Conservation (phyloP, 805 yeast genomes). For the Diddensiella transvaalensis region DNA sequence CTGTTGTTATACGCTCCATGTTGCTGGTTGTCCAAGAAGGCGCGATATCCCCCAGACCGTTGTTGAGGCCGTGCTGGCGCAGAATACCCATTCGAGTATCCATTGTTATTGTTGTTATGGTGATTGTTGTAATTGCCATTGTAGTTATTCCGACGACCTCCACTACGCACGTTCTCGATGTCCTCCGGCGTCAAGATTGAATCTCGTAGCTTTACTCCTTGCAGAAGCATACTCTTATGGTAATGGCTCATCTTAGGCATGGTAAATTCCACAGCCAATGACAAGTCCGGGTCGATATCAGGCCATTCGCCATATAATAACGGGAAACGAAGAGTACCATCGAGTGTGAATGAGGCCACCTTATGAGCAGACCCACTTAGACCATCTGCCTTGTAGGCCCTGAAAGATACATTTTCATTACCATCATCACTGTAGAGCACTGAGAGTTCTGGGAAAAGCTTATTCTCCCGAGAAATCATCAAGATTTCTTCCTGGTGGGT, state of each 20-base stretch:
- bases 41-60: constrained; percentile 23
- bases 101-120: constrained; percentile 14
- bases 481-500: constrained; percentile 67
- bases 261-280: constrained; percentile 48
- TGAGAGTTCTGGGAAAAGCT: constrained; percentile 41
- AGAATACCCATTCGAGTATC: constrained; percentile 8
- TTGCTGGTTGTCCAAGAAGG: constrained; percentile 8
- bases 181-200: constrained; percentile 67
- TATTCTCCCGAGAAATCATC: constrained; percentile 61
- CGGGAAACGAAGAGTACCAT: constrained; percentile 42
- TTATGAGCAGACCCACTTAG: constrained; percentile 32
- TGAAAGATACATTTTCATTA: constrained; percentile 24
- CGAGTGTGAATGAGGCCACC: constrained; percentile 38
- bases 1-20: constrained; percentile 2
- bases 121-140: constrained; percentile 15
- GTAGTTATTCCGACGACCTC: constrained; percentile 32
- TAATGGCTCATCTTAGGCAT: constrained; percentile 53
- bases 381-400: constrained; percentile 29
- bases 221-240: constrained; percentile 80
- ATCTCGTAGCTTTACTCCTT: constrained; percentile 66
- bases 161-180: constrained; percentile 54
- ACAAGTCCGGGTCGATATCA: constrained; percentile 41
- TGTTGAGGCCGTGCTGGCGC: not conserved
- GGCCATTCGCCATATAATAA: constrained; percentile 44
- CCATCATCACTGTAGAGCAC: constrained; percentile 39